Conservation (phyloP, 306 rosid genomes). For the Acacia melanoxylon region DNA sequence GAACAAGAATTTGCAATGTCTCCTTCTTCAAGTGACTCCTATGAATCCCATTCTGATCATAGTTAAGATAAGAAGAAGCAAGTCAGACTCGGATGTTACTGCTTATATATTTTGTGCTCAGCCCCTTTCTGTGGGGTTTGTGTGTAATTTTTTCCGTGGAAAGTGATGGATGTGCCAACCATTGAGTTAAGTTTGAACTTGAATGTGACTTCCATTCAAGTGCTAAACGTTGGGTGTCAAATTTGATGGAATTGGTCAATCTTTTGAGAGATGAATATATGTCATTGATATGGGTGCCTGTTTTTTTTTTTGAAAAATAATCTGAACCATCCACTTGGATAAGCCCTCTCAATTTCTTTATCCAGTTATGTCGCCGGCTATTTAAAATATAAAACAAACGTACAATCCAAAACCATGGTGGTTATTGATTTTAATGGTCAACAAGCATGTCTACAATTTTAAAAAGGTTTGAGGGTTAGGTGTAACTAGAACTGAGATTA, state of each 20-base stretch:
- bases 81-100: not conserved
- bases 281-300: not conserved
- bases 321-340: not conserved
- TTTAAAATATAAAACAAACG: not conserved
- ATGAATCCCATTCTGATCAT: conserved; percentile 85
- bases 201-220: conserved; percentile 9
- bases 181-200: not conserved
- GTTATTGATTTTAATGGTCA: not conserved
- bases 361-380: too few species aligned
- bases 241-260: not conserved
- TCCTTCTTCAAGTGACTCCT: conserved; percentile 78
- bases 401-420: not conserved
- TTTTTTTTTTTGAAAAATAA: too few species aligned
- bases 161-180: conserved; percentile 21
- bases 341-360: not conserved
- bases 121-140: conserved; percentile 41
- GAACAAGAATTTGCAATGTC: conserved; percentile 86
- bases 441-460: not conserved
- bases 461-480: too few species aligned
- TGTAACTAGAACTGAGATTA: too few species aligned
- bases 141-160: conserved; percentile 24
- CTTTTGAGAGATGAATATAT: too few species aligned
- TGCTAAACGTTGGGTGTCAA: not conserved
- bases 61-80: conserved; percentile 15
- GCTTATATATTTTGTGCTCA: conserved; percentile 5